Conservation (phyloP, 1,284 basidiomycete genomes). For the Fomitopsis pinicola region DNA sequence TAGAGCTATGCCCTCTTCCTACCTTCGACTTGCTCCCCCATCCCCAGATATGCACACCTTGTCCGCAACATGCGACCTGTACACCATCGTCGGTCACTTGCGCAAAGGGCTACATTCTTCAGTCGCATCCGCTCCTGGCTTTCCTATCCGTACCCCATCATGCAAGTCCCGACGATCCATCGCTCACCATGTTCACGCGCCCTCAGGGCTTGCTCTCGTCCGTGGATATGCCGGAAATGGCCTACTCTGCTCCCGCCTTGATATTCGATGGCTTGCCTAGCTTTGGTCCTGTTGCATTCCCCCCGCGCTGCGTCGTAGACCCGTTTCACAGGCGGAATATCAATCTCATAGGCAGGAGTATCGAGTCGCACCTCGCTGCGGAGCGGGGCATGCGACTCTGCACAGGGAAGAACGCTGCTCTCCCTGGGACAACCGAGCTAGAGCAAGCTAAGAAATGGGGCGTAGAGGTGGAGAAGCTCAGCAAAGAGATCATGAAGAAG, state of each 20-base stretch:
- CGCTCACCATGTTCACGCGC: constrained; percentile 11
- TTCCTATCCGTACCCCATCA: constrained; percentile 37
- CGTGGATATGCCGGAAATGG: constrained; percentile 28
- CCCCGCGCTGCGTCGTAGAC: constrained; percentile 81
- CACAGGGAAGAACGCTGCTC: constrained; percentile 46
- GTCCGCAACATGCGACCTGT: constrained; percentile 82
- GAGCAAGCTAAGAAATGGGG: constrained; percentile 76
- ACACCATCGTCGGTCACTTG: constrained; percentile 62
- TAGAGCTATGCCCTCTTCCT: constrained; percentile 46
- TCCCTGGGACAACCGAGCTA: constrained; percentile 18
- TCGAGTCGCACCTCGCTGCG: constrained; percentile 66
- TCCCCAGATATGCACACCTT: constrained; percentile 77
- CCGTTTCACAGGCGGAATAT: constrained; percentile 77
- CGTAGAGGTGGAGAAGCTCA: constrained; percentile 50
- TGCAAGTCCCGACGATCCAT: constrained; percentile 9
- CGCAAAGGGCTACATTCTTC: constrained; percentile 71
- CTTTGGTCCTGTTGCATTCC: constrained; percentile 73
- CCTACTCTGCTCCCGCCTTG: constrained; percentile 17
- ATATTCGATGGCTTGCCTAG: constrained; percentile 71
- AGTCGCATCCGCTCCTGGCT: constrained; percentile 56
- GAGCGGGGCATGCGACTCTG: constrained; percentile 73
- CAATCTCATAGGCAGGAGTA: constrained; percentile 69
- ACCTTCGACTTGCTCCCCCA: constrained; percentile 54
- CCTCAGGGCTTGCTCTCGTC: constrained; percentile 24
- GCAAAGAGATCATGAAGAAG: constrained; percentile 50